phyloP scores from a whole-genome alignment of 140 eudicot genomes.

The Flaveria floridana region DNA sequence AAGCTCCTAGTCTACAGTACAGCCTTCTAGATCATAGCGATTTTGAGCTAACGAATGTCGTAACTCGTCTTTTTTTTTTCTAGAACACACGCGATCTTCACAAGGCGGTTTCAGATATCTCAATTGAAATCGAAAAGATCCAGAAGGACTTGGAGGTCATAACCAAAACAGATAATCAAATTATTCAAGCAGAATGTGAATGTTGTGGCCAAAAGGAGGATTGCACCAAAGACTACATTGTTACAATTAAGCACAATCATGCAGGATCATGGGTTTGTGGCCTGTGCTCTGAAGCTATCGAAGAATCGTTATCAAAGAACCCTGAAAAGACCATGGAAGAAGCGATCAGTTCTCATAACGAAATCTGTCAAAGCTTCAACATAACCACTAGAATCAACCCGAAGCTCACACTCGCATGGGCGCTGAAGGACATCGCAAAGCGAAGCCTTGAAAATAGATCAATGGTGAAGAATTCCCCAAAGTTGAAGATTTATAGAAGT shows the following conservation, averaged over 20 bases:
- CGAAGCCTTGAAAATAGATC: conserved; percentile 43
- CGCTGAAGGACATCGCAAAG: conserved; percentile 57
- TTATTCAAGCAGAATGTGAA: conserved; percentile 34
- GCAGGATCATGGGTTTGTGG: conserved; percentile 53
- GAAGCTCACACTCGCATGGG: conserved; percentile 48
- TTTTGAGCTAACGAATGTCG: not conserved
- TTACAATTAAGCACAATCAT: conserved; percentile 32
- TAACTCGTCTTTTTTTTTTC: not conserved
- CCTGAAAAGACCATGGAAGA: conserved; percentile 30
- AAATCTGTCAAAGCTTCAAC: conserved; percentile 38
- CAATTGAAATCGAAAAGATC: conserved; percentile 31
- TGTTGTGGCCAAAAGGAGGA: conserved; percentile 53
- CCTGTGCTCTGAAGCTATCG: conserved; percentile 47
- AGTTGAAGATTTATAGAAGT: conserved; percentile 36
- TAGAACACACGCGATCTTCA: conserved; percentile 27
- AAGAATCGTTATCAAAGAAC: conserved; percentile 31
- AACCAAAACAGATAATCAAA: conserved; percentile 30
- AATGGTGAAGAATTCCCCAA: conserved; percentile 3
- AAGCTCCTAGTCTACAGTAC: too few relatives aligned
- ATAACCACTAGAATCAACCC: conserved; percentile 53
- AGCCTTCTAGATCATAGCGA: not conserved
- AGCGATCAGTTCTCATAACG: conserved; percentile 37
- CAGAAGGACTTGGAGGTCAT: conserved; percentile 27
- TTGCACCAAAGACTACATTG: conserved; percentile 45
- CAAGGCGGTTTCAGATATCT: conserved; percentile 38